phyloP scores from a whole-genome alignment of 768 basidiomycete genomes.

The Dioszegia crocea region DNA sequence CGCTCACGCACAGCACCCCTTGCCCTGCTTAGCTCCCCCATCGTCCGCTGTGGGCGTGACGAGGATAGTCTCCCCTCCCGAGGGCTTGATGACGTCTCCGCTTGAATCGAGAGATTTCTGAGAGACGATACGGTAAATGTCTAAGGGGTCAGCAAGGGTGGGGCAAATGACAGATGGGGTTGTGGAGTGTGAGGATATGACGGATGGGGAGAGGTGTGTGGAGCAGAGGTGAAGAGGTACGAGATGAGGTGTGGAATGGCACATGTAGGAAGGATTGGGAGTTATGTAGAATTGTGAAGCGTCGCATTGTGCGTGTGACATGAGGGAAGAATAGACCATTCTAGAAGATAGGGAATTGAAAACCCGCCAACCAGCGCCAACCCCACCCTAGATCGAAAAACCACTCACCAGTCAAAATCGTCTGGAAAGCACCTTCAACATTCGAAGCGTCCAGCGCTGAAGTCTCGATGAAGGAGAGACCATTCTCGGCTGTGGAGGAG shows the following conservation, averaged over 20 bases:
- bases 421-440: constrained; percentile 96
- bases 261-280: neutral
- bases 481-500: constrained; percentile 71
- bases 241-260: neutral
- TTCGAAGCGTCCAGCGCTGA: constrained; percentile 99
- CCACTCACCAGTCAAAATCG: constrained; percentile 81
- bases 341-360: too few relatives aligned
- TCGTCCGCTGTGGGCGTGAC: constrained; percentile 65
- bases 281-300: neutral
- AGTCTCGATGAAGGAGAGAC: constrained; percentile 93
- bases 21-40: constrained; percentile 49
- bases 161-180: too few relatives aligned
- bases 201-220: too few relatives aligned
- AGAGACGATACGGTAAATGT: constrained; percentile 96
- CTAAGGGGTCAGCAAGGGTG: constrained; percentile 54
- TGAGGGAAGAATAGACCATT: neutral
- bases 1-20: constrained; percentile 49
- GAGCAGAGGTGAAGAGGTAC: too few relatives aligned
- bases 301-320: neutral
- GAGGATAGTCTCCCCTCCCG: constrained; percentile 71
- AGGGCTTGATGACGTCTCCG: constrained; percentile 69
- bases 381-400: too few relatives aligned
- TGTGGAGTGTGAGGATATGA: too few relatives aligned
- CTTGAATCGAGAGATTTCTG: constrained; percentile 88
- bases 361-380: too few relatives aligned